Evolutionary conservation across 768 basidiomycete genomes (phyloP), one percentile per base, ranked within the genome.

Genomic region (Naematelia encephala): DNA sequence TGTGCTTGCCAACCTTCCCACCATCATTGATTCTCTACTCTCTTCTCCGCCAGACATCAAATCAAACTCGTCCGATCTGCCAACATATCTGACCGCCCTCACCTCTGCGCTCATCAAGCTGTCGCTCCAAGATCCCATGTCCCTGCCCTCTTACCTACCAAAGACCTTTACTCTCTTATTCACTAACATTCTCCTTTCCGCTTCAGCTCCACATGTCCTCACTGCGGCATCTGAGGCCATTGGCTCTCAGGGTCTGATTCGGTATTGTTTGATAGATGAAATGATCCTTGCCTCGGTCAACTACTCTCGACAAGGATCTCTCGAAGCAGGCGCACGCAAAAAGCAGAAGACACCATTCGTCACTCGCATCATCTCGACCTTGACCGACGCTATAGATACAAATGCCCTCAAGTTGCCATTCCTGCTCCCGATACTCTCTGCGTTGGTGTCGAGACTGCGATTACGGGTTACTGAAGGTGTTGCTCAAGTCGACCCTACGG

Each of bases 391-490:
- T 0, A 77, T 96, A 39, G 84, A 87, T 61, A 84, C 88, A 8
- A 79, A 86, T 67, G 87, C 89, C 8, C 81, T 83, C 13, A 82
- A 88, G 4, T 85, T 91, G 54, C 87, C 90, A 5, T 88, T 93
- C 67, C 74, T 97, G 12, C 79, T 99, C n/a, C 78, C 80, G 5
- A 82, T 91, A 48, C 78, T 87, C 45, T 84, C 86, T 2, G 84
- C 89, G 1, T 80, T 97, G 29, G 82, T 90, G 59, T 79, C 78
- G 5, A 82, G 82, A 61, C 78, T 94, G 29, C 80, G 85, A 16
- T 78, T 84, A 61, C 82, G 85, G n/a, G 59, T 71, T 0, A 61
- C 63, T 2, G 79, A 22, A 63, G 46, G 46, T 11, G n/a, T 47
- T 19, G 80, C 21, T 70, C 69, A 57, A 50, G 75, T 72, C 2